These are phyloP conservation scores for Umbelopsis sp. DNA, from an alignment of 192 early-diverging fungal genomes.

Conservation along the genomic window DNA sequence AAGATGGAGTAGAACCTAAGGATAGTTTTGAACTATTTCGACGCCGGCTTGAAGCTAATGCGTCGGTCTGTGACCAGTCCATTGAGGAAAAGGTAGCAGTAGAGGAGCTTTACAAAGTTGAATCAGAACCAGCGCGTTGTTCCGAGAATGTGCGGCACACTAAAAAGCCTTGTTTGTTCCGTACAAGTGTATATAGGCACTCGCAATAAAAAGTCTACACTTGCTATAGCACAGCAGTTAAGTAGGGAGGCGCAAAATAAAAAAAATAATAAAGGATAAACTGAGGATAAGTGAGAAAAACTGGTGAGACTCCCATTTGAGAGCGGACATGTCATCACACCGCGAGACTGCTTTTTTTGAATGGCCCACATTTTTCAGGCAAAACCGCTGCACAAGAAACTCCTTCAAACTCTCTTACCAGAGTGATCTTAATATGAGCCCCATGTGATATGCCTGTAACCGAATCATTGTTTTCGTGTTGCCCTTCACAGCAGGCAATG, in stretches of 20 bases:
- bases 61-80: conserved; percentile 24
- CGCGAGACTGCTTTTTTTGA: conserved; percentile 14
- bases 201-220: conserved; percentile 1
- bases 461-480: background rate
- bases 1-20: conserved; percentile 37
- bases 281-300: conserved; percentile 16
- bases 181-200: background rate
- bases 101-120: conserved; percentile 11
- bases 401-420: background rate
- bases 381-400: background rate
- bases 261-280: conserved; percentile 7
- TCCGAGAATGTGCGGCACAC: background rate
- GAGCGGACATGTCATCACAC: conserved; percentile 7
- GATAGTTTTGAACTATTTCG: conserved; percentile 41
- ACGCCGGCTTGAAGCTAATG: conserved; percentile 16
- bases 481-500: background rate
- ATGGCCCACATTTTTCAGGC: background rate
- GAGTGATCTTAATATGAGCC: conserved; percentile 20
- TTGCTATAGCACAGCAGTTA: too few relatives aligned
- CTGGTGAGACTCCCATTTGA: conserved; percentile 16
- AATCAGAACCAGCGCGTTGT: conserved; percentile 23
- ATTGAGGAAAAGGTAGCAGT: conserved; percentile 21
- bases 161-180: background rate
- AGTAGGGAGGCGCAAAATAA: background rate
- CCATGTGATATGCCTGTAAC: background rate